Base-by-base conservation (phyloP, 495 filamentous ascomycete genomes). In the Neurospora sp. region DNA sequence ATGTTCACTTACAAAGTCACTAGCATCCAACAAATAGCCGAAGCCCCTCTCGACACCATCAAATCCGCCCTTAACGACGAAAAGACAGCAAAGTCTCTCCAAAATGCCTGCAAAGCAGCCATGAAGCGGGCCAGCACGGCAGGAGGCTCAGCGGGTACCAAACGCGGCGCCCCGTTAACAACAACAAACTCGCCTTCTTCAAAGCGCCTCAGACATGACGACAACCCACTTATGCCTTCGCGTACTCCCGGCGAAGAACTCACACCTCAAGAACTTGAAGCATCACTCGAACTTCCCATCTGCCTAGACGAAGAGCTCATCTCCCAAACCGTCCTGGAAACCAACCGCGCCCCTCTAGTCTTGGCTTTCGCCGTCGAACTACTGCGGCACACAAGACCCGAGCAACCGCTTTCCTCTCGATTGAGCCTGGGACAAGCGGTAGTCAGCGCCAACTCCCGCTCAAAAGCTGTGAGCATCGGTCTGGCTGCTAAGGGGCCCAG, bases 281-380 rank as follows among this genome's bases (percentile, higher is more conserved):
- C 81, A 4, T 88, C 90, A 1, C 85, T 95, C 2, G 82, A 84
- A 14, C 84, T 96, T 4, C 92, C 92, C 0, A 76, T 85, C 5
- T 80, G 78, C 39, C 80, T 77, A 35, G 84, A 88, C 37, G 91
- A 93, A 76, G 86, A 89, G 31, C 82, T 85, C 41, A 86, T 95
- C 12, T 80, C 81, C 6, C 77, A 82, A 11, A 87, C 85, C n/a
- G 80, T 86, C 14, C 75, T 96, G 0, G 80, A 88, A 61, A 95
- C 92, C 11, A 96, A 96, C 77, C 84, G 93, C 42, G 93, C 93
- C 14, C 93, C 93, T 7, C 82, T 96, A 37, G 90, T 95, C 11
- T 82, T 96, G 20, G 93, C 93, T 8, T 96, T 95, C 81, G 91
- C 91, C 2, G 87, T 94, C 18, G 86, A 86, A 72, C 78, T 94